These are phyloP conservation scores for Lotus japonicus DNA, from an alignment of 306 rosid species.

Conservation along the genomic window DNA sequence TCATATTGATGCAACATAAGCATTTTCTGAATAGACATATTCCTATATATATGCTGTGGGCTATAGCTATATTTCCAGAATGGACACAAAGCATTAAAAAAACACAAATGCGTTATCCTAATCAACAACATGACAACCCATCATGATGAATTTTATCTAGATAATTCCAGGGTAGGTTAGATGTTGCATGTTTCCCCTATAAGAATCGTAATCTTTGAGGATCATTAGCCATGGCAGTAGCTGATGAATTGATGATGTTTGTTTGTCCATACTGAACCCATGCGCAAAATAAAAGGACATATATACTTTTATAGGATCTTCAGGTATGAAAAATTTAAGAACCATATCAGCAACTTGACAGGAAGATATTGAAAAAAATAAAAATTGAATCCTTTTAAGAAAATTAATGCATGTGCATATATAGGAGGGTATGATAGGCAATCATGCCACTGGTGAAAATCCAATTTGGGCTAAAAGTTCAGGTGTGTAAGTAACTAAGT, in stretches of 20 bases:
- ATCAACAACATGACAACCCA: not conserved
- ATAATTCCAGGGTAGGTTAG: not conserved
- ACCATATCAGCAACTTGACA: not conserved
- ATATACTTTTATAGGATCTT: not conserved
- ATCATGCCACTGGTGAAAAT: too few species aligned
- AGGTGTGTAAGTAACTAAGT: constrained; percentile 32
- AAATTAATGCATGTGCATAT: not conserved
- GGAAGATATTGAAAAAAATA: not conserved
- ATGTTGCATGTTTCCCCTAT: constrained; percentile 4
- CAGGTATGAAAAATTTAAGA: not conserved
- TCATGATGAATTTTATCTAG: not conserved
- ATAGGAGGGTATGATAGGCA: not conserved
- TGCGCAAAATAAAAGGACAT: not conserved
- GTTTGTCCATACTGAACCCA: constrained; percentile 4
- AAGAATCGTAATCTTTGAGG: constrained; percentile 16
- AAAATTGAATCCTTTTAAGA: not conserved
- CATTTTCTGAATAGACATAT: too few species aligned
- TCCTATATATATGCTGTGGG: not conserved
- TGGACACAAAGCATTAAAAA: not conserved
- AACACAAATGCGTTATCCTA: not conserved
- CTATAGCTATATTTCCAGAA: not conserved
- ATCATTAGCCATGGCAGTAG: not conserved
- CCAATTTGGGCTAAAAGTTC: not conserved
- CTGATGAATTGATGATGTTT: constrained; percentile 2
- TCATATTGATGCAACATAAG: too few species aligned